Evolutionary conservation across 768 basidiomycete genomes (phyloP).

Genomic region (Hygrocybe coccinea): DNA sequence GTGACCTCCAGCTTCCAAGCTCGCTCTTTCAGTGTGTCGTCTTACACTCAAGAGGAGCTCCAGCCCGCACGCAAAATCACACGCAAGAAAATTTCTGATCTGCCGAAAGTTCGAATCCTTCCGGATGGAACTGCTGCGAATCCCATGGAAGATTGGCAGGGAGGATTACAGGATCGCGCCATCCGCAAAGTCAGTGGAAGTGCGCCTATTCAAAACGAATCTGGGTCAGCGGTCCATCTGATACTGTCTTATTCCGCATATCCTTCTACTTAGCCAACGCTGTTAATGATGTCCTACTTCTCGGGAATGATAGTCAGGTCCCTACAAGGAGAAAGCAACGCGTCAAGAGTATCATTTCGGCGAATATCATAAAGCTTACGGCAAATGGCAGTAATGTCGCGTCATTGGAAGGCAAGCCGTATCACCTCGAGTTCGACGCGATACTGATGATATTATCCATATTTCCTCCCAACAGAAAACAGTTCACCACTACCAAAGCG

Average conservation of each 20-base stretch:
- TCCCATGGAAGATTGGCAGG: slow-evolving; percentile 41
- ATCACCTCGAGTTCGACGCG: no score
- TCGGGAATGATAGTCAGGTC: not conserved
- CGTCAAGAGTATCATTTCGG: not conserved
- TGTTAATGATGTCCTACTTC: not conserved
- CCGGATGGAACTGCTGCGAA: slow-evolving; percentile 41
- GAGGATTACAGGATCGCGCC: slow-evolving; percentile 21
- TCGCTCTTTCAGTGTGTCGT: slow-evolving; percentile 5
- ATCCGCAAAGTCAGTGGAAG: not conserved
- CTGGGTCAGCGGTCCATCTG: not conserved
- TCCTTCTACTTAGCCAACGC: not conserved
- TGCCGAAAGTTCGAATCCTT: slow-evolving; percentile 46
- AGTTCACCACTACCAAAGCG: not conserved
- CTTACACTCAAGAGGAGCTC: not conserved
- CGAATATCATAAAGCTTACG: not conserved
- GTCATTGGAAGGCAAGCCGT: not conserved
- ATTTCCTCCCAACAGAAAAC: not conserved
- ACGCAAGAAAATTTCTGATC: slow-evolving; percentile 52
- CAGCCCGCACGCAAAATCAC: slow-evolving; percentile 24
- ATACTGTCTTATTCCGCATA: not conserved
- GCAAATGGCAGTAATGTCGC: not conserved
- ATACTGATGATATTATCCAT: not conserved
- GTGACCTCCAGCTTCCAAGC: not conserved
- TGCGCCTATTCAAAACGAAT: slow-evolving; percentile 1
- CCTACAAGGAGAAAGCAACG: no score